A percentile compares a stretch with the other conserved stretches of the same genome.
phyloP scores from a whole-genome alignment of 169 alveolate genomes.

The Babesia sp. region DNA sequence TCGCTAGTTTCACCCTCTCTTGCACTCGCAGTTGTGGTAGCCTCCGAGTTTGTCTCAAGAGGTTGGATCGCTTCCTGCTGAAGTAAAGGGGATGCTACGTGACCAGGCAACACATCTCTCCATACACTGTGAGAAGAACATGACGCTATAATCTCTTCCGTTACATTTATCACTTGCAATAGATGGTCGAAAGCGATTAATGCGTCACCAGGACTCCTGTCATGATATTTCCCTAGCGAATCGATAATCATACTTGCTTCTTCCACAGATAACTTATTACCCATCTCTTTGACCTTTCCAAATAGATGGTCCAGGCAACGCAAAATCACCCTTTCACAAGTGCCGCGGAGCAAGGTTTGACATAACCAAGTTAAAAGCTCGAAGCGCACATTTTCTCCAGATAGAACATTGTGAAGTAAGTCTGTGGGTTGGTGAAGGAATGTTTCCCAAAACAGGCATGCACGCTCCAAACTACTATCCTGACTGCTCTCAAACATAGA shows the following conservation, averaged over 20 bases:
- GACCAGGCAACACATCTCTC: neutral
- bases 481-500: constrained; percentile 42
- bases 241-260: constrained; percentile 29
- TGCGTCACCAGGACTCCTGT: constrained; percentile 1
- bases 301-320: constrained; percentile 25
- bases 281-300: constrained; percentile 12
- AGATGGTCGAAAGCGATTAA: constrained; percentile 8
- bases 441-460: constrained; percentile 47
- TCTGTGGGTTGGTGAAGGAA: constrained; percentile 14
- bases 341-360: constrained; percentile 4
- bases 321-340: constrained; percentile 20
- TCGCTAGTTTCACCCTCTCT: too few relatives aligned
- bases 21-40: too few relatives aligned
- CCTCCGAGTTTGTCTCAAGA: too few relatives aligned
- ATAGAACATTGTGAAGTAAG: neutral
- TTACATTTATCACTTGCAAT: constrained; percentile 5
- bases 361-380: constrained; percentile 40
- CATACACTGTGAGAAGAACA: neutral
- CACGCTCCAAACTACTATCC: neutral
- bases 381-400: constrained; percentile 8
- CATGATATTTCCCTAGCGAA: constrained; percentile 1
- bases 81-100: too few relatives aligned
- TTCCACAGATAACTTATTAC: constrained; percentile 3
- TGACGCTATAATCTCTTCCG: neutral
- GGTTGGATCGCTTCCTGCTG: too few relatives aligned